Conservation (phyloP, 495 filamentous ascomycete species). For the Emericellopsis terricola region DNA sequence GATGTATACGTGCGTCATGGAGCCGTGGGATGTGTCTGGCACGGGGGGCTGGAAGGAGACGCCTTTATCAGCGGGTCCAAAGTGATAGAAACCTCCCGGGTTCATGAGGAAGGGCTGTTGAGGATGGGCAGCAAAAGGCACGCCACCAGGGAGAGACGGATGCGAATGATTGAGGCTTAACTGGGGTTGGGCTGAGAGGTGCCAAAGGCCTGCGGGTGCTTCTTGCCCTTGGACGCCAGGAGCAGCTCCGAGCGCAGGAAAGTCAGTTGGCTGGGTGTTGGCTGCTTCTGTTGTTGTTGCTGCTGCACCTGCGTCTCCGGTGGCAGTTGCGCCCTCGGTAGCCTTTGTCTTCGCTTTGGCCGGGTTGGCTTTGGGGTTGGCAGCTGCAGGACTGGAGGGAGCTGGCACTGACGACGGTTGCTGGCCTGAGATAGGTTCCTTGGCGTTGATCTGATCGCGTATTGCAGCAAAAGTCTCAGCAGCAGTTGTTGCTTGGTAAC, state of each 20-base stretch:
- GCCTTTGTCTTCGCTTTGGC: not conserved
- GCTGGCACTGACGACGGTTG: not conserved
- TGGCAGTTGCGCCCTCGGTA: not conserved
- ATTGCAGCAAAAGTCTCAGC: too few species aligned
- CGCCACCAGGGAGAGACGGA: not conserved
- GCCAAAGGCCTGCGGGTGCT: too few species aligned
- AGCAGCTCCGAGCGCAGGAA: conserved; percentile 1
- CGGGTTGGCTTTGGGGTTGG: not conserved
- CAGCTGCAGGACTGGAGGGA: not conserved
- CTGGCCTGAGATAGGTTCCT: too few species aligned
- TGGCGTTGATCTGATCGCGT: too few species aligned
- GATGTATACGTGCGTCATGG: conserved; percentile 23
- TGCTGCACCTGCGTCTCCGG: not conserved
- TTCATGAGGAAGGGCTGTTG: too few species aligned
- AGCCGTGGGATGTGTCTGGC: conserved; percentile 23
- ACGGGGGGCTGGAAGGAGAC: conserved; percentile 28
- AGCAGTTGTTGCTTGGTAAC: not conserved
- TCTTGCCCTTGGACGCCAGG: too few species aligned
- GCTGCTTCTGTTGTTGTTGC: not conserved
- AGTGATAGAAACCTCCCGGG: too few species aligned
- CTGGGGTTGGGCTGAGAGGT: not conserved
- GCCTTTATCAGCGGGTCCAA: too few species aligned
- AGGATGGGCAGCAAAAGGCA: not conserved
- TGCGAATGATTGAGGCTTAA: not conserved
- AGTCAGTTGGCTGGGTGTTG: conserved; percentile 1